Conservation (phyloP, 192 early-diverging fungal genomes). For the Coemansia asiatica region DNA sequence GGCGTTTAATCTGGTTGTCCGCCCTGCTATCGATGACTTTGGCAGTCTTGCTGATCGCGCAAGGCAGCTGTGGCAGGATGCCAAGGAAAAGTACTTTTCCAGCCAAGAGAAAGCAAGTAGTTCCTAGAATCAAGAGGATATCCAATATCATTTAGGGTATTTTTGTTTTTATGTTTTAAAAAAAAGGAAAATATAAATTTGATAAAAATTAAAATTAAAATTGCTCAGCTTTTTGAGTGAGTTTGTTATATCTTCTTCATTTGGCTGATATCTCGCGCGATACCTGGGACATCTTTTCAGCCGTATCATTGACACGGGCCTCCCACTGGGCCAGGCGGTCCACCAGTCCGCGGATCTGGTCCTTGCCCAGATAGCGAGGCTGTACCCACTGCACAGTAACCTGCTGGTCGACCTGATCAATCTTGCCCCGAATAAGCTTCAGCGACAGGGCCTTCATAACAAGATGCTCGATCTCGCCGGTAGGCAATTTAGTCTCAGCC, state of each 20-base stretch:
- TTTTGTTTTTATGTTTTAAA: too few relatives aligned
- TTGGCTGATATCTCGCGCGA: conserved; percentile 50
- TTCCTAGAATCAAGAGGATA: conserved; percentile 7
- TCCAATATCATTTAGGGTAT: too few relatives aligned
- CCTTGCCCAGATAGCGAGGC: conserved; percentile 89
- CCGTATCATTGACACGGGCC: conserved; percentile 65
- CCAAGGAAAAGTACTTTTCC: conserved; percentile 38
- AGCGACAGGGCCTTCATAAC: conserved; percentile 97
- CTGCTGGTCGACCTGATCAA: conserved; percentile 91
- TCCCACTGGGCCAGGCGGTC: conserved; percentile 86
- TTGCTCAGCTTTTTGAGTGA: not conserved
- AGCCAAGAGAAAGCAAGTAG: not conserved
- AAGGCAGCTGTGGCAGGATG: conserved; percentile 59
- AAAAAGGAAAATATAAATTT: not conserved
- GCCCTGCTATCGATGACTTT: conserved; percentile 85
- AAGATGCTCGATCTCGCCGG: conserved; percentile 83
- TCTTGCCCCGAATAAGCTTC: conserved; percentile 86
- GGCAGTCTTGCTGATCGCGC: conserved; percentile 65
- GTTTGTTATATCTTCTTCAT: not conserved
- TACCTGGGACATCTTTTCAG: conserved; percentile 42
- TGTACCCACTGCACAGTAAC: conserved; percentile 96
- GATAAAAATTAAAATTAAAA: not conserved
- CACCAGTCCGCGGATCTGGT: conserved; percentile 83
- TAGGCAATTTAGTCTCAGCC: conserved; percentile 65
- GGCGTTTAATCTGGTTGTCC: conserved; percentile 89